phyloP scores from a whole-genome alignment of 331 rosid species.

The Pyrus hybrid region DNA sequence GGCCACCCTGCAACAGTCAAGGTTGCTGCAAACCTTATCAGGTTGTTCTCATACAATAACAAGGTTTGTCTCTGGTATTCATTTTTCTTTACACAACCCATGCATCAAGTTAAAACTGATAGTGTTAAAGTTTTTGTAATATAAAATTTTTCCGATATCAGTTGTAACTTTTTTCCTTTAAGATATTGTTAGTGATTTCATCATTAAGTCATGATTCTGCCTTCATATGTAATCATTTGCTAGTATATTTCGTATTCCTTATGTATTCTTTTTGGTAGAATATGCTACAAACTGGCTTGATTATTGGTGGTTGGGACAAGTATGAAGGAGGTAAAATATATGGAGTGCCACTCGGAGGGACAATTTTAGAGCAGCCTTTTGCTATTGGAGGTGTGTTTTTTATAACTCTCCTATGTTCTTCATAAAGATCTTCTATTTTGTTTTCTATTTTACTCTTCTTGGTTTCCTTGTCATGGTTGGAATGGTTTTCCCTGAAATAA shows the following conservation, averaged over 20 bases:
- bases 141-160: background rate
- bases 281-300: constrained; percentile 70
- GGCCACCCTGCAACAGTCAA: constrained; percentile 95
- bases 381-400: constrained; percentile 70
- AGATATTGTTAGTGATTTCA: background rate
- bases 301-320: constrained; percentile 94
- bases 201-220: background rate
- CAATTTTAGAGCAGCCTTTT: constrained; percentile 78
- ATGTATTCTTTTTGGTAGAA: constrained; percentile 39
- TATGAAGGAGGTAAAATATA: constrained; percentile 80
- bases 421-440: background rate
- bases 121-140: background rate
- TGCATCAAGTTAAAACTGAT: too few relatives aligned
- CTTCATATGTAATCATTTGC: background rate
- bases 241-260: background rate
- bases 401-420: background rate
- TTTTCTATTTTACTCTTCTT: background rate
- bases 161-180: background rate
- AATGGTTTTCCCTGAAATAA: background rate
- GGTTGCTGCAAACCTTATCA: constrained; percentile 83
- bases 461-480: background rate
- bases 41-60: constrained; percentile 75
- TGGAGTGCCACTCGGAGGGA: constrained; percentile 87
- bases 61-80: constrained; percentile 41
- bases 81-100: background rate